Percentiles rank a stretch among this genome's conserved stretches.
phyloP scores from a whole-genome alignment of 495 filamentous ascomycete species.

The Penicillium pancosmium region DNA sequence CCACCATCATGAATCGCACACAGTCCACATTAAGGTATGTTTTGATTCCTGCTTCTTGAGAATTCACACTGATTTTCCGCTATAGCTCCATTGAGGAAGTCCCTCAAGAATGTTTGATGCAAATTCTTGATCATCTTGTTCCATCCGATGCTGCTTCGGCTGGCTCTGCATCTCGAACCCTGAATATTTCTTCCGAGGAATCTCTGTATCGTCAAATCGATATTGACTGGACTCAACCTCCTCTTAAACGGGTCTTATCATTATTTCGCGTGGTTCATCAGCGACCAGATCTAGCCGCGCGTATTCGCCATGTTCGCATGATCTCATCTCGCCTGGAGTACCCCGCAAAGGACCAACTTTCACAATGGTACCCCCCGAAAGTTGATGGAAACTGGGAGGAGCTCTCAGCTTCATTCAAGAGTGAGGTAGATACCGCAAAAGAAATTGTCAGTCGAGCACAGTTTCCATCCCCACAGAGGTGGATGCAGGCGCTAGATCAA shows the following conservation, averaged over 20 bases:
- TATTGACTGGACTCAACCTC: neutral
- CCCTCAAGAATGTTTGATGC: slow-evolving; percentile 7
- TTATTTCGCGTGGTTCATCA: neutral
- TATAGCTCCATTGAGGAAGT: neutral
- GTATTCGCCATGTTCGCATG: slow-evolving; percentile 1
- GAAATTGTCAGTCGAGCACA: neutral
- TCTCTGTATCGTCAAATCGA: slow-evolving; percentile 1
- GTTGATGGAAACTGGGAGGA: neutral
- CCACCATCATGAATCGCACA: neutral
- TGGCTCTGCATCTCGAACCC: neutral
- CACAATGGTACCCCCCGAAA: neutral
- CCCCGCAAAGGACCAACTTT: neutral
- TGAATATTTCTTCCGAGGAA: neutral
- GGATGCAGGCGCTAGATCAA: neutral
- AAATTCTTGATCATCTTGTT: neutral
- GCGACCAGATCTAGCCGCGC: slow-evolving; percentile 3
- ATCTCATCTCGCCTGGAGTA: neutral
- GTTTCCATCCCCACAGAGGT: neutral
- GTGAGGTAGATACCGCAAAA: neutral
- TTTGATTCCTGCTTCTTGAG: neutral
- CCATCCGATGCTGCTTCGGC: neutral
- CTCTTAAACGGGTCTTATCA: neutral
- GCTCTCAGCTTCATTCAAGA: neutral
- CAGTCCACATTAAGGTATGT: neutral
- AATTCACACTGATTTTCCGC: neutral